phyloP scores from a whole-genome alignment of 1,284 basidiomycete genomes.

The Pascua guehoae region DNA sequence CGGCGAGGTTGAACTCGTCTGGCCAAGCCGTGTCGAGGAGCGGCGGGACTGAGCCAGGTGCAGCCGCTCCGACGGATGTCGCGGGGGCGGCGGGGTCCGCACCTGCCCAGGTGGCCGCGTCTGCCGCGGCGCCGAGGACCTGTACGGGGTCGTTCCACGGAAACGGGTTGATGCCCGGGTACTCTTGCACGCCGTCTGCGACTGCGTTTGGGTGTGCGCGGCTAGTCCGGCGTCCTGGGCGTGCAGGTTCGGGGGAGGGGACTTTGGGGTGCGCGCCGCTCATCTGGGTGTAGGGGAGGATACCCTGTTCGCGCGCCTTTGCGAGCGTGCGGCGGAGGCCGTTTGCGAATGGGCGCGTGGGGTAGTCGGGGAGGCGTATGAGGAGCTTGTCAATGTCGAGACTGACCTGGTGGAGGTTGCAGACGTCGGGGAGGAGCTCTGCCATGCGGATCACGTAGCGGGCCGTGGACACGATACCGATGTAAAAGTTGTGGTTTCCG shows the following conservation, averaged over 20 bases:
- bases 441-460: constrained; percentile 20
- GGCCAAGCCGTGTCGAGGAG: constrained; percentile 3
- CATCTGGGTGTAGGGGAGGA: constrained; percentile 13
- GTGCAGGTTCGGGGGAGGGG: not conserved
- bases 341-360: constrained; percentile 9
- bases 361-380: constrained; percentile 5
- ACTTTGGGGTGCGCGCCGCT: constrained; percentile 1
- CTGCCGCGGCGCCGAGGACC: not conserved
- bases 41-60: not conserved
- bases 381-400: constrained; percentile 16
- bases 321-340: constrained; percentile 14
- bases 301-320: constrained; percentile 13
- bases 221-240: no score
- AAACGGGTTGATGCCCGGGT: constrained; percentile 18
- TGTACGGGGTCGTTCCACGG: constrained; percentile 19
- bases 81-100: not conserved
- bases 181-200: not conserved
- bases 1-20: constrained; percentile 14
- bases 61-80: not conserved
- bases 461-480: constrained; percentile 15
- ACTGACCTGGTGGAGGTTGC: constrained; percentile 14
- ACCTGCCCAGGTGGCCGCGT: not conserved
- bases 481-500: constrained; percentile 19
- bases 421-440: constrained; percentile 12
- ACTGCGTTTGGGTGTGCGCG: not conserved